Evolutionary conservation across 768 basidiomycete species (phyloP).

Genomic region (Brasilioporus rufonigricans): DNA sequence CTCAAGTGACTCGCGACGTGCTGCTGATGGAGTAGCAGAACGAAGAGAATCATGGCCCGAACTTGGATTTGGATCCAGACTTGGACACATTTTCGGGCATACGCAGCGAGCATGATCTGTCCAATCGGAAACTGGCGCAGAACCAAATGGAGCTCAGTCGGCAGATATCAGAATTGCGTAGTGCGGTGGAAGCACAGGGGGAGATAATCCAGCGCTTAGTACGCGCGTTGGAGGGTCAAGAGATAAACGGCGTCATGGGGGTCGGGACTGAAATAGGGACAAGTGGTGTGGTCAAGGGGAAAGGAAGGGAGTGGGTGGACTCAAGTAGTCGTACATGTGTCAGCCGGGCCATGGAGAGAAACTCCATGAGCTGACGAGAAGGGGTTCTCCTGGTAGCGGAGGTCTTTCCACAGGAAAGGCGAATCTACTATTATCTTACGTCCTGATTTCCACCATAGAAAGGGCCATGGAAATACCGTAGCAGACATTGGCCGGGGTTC

Average conservation of each 20-base stretch:
- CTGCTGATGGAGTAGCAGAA: not conserved
- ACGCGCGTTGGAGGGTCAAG: constrained; percentile 12
- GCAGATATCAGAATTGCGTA: constrained; percentile 60
- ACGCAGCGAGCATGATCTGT: constrained; percentile 39
- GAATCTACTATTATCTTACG: too few species aligned
- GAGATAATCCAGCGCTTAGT: constrained; percentile 40
- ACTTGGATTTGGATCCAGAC: not conserved
- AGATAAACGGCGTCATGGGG: not conserved
- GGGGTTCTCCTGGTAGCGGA: not conserved
- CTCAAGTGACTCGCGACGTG: not conserved
- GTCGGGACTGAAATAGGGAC: not conserved
- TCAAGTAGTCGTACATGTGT: not conserved
- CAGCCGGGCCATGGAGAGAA: constrained; percentile 6
- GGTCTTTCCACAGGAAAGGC: too few species aligned
- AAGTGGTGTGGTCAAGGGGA: constrained; percentile 7
- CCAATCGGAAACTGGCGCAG: constrained; percentile 59
- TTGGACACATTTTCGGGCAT: constrained; percentile 4
- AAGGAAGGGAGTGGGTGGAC: constrained; percentile 9
- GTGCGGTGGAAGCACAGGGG: constrained; percentile 58
- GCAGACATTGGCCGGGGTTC: too few species aligned
- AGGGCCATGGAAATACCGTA: too few species aligned
- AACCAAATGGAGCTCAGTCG: constrained; percentile 64
- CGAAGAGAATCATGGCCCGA: not conserved
- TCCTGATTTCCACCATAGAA: too few species aligned
- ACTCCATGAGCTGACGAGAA: constrained; percentile 13